Percentiles rank a stretch among this genome's conserved stretches.
These are phyloP conservation scores for Tricholoma sp. DNA, from an alignment of 768 basidiomycete genomes.

Conservation along the genomic window DNA sequence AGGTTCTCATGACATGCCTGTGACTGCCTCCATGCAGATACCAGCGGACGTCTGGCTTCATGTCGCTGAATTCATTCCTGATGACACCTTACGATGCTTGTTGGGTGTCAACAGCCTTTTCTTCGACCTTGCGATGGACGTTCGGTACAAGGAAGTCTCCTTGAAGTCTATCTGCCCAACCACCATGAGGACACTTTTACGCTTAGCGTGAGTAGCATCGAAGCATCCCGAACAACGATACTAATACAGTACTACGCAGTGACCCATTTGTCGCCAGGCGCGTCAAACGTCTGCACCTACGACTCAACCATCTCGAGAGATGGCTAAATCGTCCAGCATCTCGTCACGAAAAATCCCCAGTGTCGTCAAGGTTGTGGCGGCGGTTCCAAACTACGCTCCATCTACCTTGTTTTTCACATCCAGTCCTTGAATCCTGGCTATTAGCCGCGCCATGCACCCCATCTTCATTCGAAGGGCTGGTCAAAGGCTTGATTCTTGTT, in stretches of 20 bases:
- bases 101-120: constrained; percentile 28
- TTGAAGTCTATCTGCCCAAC: constrained; percentile 17
- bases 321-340: not conserved
- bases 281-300: constrained; percentile 11
- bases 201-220: constrained; percentile 16
- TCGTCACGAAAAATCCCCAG: not conserved
- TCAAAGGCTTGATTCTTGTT: constrained; percentile 23
- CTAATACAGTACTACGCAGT: constrained; percentile 7
- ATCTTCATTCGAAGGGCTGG: constrained; percentile 19
- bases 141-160: constrained; percentile 21
- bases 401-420: constrained; percentile 10
- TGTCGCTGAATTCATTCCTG: constrained; percentile 23
- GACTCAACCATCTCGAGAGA: constrained; percentile 8
- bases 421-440: constrained; percentile 7
- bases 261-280: constrained; percentile 17
- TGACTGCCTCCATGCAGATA: constrained; percentile 12
- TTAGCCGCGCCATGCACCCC: constrained; percentile 4
- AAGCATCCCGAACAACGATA: not conserved
- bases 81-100: constrained; percentile 19
- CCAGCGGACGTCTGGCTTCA: constrained; percentile 31
- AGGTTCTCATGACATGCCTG: constrained; percentile 4
- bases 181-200: constrained; percentile 12
- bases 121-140: constrained; percentile 25
- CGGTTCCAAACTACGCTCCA: constrained; percentile 5
- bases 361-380: constrained; percentile 1